Evolutionary conservation across 75 land plant species (phyloP).

Genomic region (Picea sitchensis): DNA sequence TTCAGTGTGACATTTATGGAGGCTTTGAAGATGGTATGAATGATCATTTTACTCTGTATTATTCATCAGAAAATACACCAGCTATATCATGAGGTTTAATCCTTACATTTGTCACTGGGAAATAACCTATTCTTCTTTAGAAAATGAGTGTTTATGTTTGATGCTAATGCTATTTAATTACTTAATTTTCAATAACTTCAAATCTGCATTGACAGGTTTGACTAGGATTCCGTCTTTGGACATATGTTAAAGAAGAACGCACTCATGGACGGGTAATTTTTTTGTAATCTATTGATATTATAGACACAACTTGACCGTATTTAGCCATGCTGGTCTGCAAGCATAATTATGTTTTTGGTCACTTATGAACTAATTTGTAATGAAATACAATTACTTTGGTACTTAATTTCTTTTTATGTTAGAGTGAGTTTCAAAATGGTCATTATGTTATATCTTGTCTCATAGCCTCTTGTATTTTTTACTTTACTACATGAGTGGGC

Average conservation of each 20-base stretch:
- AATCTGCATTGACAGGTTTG: conserved; percentile 41
- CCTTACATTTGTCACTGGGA: neutral
- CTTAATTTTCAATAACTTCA: neutral
- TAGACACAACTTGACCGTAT: neutral
- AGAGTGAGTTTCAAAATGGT: too few species aligned
- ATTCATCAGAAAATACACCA: conserved; percentile 13
- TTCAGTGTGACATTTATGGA: conserved; percentile 90
- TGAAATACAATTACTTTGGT: neutral
- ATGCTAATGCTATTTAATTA: neutral
- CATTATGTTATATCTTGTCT: too few species aligned
- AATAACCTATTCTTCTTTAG: too few species aligned
- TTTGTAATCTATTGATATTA: neutral
- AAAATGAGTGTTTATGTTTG: too few species aligned
- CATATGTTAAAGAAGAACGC: conserved; percentile 88
- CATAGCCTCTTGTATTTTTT: too few species aligned
- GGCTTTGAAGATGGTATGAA: conserved; percentile 81
- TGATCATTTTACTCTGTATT: neutral
- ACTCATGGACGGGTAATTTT: conserved; percentile 94
- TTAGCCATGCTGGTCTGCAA: neutral
- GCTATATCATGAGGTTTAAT: neutral
- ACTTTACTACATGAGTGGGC: too few species aligned
- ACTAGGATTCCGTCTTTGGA: conserved; percentile 90
- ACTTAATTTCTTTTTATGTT: neutral
- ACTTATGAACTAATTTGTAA: neutral
- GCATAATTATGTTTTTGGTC: neutral